Percentiles rank a stretch among this genome's conserved stretches.
These are phyloP conservation scores for Heterobasidion parviporum DNA, from an alignment of 1,284 basidiomycete genomes.

Conservation along the genomic window DNA sequence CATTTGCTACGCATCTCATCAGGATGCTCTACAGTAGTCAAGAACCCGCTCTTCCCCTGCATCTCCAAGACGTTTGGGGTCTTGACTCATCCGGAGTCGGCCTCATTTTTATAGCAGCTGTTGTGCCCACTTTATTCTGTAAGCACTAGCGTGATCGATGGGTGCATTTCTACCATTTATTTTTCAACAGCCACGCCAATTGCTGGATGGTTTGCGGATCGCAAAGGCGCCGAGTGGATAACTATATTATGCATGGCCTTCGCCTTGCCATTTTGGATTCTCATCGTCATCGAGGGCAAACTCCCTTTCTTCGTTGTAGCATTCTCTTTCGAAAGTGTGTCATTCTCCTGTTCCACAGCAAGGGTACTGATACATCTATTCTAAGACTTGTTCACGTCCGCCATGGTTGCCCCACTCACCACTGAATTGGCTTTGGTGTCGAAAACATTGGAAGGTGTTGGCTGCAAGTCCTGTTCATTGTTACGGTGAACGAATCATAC, in stretches of 20 bases:
- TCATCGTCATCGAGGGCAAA: conserved; percentile 43
- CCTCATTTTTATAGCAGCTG: conserved; percentile 62
- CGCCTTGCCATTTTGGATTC: conserved; percentile 58
- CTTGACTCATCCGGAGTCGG: conserved; percentile 58
- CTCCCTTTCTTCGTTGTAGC: conserved; percentile 55
- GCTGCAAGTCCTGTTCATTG: conserved; percentile 38
- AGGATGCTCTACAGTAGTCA: conserved; percentile 47
- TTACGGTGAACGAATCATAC: neutral
- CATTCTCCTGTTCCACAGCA: neutral
- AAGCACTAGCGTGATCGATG: neutral
- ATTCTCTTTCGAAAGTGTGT: conserved; percentile 51
- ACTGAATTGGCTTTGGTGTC: conserved; percentile 57
- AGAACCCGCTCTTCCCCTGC: conserved; percentile 63
- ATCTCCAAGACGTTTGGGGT: conserved; percentile 51
- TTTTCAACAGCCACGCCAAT: conserved; percentile 43
- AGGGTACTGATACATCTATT: neutral
- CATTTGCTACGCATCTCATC: neutral
- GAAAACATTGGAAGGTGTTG: conserved; percentile 47
- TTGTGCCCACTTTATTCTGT: conserved; percentile 63
- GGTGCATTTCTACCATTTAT: conserved; percentile 4
- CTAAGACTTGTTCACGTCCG: conserved; percentile 53
- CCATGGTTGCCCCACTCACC: conserved; percentile 50
- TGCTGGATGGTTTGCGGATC: conserved; percentile 55
- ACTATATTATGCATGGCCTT: conserved; percentile 41
- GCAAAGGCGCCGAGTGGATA: conserved; percentile 50